phyloP scores from a whole-genome alignment of 441 rosid species.

The Pelargonium hybrid region DNA sequence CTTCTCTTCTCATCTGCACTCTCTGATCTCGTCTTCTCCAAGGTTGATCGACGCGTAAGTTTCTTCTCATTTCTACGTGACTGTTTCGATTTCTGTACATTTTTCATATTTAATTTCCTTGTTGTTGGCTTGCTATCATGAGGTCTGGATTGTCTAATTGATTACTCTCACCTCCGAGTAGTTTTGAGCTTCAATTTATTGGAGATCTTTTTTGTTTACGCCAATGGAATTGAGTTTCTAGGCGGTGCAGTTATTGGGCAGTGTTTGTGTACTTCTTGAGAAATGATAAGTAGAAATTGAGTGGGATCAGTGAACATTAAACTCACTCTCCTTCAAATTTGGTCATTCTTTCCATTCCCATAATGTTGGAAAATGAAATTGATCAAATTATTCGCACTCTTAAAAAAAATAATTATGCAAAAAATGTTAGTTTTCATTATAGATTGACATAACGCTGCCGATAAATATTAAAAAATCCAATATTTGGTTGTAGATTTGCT shows the following conservation, averaged over 20 bases:
- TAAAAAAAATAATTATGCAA: too few species aligned
- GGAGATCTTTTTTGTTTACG: background rate
- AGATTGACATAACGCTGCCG: too few species aligned
- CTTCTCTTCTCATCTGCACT: constrained; percentile 41
- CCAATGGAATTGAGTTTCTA: background rate
- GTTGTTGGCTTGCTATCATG: background rate
- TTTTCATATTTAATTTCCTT: background rate
- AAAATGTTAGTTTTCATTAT: too few species aligned
- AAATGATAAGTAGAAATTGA: background rate
- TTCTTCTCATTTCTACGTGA: background rate
- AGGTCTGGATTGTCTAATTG: background rate
- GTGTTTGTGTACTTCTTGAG: background rate
- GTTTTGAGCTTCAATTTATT: background rate
- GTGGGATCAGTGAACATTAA: background rate
- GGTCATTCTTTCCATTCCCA: background rate
- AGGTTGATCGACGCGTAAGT: constrained; percentile 87
- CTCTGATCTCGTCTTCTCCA: constrained; percentile 78
- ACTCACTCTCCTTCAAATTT: background rate
- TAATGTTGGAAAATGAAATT: too few species aligned
- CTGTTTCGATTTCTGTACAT: too few species aligned
- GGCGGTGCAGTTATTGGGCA: background rate
- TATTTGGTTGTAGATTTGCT: too few species aligned
- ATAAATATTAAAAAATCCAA: too few species aligned
- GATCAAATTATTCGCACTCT: too few species aligned
- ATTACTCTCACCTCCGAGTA: background rate